phyloP scores from a whole-genome alignment of 768 basidiomycete species.

The Candolleomyces eurysporus region DNA sequence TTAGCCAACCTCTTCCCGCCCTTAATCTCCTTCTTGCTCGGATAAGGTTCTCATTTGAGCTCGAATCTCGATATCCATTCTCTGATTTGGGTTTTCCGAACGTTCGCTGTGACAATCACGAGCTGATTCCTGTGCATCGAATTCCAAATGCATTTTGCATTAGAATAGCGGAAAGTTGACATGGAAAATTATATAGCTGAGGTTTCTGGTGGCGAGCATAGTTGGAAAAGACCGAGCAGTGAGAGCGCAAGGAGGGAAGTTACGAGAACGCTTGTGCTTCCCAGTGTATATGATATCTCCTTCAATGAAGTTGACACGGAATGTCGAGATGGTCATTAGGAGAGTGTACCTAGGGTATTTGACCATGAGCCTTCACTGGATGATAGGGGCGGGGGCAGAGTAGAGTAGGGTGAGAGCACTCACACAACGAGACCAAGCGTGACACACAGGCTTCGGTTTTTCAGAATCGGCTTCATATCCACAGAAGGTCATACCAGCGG shows the following conservation, averaged over 20 bases:
- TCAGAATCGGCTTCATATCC: slow-evolving; percentile 87
- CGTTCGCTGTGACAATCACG: slow-evolving; percentile 95
- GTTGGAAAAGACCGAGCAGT: background rate
- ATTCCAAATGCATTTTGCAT: slow-evolving; percentile 92
- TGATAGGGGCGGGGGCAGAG: background rate
- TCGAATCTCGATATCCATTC: slow-evolving; percentile 71
- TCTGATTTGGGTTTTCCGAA: slow-evolving; percentile 72
- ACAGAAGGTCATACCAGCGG: slow-evolving; percentile 78
- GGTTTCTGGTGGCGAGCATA: background rate
- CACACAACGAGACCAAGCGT: slow-evolving; percentile 77
- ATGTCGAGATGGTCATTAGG: slow-evolving; percentile 67
- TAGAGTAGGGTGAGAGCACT: slow-evolving; percentile 27
- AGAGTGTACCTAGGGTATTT: slow-evolving; percentile 59
- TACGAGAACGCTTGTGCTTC: slow-evolving; percentile 82
- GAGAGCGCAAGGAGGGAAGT: slow-evolving; percentile 15
- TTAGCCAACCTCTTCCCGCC: slow-evolving; percentile 92
- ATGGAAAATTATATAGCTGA: slow-evolving; percentile 70
- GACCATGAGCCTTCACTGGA: background rate
- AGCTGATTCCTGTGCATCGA: slow-evolving; percentile 81
- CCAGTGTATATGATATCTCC: slow-evolving; percentile 84
- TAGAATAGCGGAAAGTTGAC: slow-evolving; percentile 68
- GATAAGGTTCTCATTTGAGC: slow-evolving; percentile 47
- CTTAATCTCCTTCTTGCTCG: slow-evolving; percentile 68
- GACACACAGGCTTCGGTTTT: slow-evolving; percentile 78
- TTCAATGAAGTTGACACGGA: slow-evolving; percentile 87